These are phyloP conservation scores for Harringtonia lauricola DNA, from an alignment of 2,329 filamentous ascomycete genomes.

Conservation along the genomic window DNA sequence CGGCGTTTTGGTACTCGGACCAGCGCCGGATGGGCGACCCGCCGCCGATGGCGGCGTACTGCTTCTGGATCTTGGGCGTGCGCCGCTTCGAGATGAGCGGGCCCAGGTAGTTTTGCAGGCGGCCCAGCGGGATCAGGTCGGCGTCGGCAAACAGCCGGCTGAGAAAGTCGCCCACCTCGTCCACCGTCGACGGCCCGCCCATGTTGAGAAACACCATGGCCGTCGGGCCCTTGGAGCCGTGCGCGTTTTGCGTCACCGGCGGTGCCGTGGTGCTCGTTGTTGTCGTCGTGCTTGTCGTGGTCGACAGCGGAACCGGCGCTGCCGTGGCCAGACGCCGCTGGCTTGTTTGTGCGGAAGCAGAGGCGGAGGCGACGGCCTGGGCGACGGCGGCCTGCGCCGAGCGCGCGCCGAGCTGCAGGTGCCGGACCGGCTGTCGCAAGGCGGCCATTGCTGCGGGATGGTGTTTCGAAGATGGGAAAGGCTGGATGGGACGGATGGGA, in stretches of 20 bases:
- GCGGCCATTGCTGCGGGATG: conserved; percentile 12
- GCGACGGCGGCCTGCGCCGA: neutral
- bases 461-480: neutral
- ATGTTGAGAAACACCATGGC: conserved; percentile 99
- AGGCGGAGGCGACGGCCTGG: no score
- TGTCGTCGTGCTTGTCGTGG: no score
- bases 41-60: conserved; percentile 90
- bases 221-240: conserved; percentile 65
- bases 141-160: conserved; percentile 88
- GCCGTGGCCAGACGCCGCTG: conserved; percentile 42
- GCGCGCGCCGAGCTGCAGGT: conserved; percentile 5
- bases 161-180: conserved; percentile 82
- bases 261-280: no score
- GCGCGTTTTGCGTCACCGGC: conserved; percentile 69
- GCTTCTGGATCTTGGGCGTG: conserved; percentile 93
- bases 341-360: no score
- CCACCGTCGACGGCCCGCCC: conserved; percentile 83
- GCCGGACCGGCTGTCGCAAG: conserved; percentile 21
- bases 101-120: conserved; percentile 81
- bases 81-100: conserved; percentile 75
- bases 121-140: conserved; percentile 91
- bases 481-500: no score
- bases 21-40: conserved; percentile 97
- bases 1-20: conserved; percentile 85
- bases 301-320: no score